A percentile compares a stretch with the other conserved stretches of the same genome.
Evolutionary conservation across 257 asterid genomes (phyloP).

Genomic region (Pogostemon cablin): DNA sequence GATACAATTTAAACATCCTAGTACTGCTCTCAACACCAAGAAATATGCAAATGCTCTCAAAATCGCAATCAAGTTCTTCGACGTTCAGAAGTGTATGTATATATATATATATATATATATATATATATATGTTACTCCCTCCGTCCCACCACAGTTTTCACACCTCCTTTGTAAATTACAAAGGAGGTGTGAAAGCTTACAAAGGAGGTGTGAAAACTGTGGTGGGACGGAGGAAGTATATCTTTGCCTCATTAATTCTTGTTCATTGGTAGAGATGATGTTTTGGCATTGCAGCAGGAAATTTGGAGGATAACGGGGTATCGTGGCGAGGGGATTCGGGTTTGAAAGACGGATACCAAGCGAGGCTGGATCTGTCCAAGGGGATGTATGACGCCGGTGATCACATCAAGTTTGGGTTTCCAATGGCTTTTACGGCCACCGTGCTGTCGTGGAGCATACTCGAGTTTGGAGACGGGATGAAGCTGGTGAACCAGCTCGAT

Average conservation of each 20-base stretch:
- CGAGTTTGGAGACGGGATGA: conserved; percentile 81
- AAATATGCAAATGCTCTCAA: conserved; percentile 70
- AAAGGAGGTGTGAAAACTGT: too few relatives aligned
- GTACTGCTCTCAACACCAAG: conserved; percentile 46
- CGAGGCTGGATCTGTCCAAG: conserved; percentile 74
- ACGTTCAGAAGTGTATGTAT: conserved; percentile 71
- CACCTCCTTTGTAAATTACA: too few relatives aligned
- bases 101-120: conserved; percentile 3
- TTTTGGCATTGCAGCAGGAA: conserved; percentile 65
- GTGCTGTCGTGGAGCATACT: conserved; percentile 90
- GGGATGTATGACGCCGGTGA: conserved; percentile 97
- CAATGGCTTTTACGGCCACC: conserved; percentile 92
- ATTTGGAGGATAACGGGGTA: conserved; percentile 59
- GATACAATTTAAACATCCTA: conserved; percentile 37
- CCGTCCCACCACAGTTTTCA: too few relatives aligned
- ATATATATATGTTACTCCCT: background rate
- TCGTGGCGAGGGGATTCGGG: conserved; percentile 88
- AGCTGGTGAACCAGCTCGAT: conserved; percentile 52
- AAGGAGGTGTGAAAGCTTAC: too few relatives aligned
- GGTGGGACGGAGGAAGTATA: too few relatives aligned
- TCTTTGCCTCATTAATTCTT: too few relatives aligned
- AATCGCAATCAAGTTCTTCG: conserved; percentile 78
- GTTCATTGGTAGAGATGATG: too few relatives aligned
- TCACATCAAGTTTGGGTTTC: conserved; percentile 80
- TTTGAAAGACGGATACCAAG: conserved; percentile 67